These are phyloP conservation scores for Solanum virginianum DNA, from an alignment of 257 asterid species.

Conservation along the genomic window DNA sequence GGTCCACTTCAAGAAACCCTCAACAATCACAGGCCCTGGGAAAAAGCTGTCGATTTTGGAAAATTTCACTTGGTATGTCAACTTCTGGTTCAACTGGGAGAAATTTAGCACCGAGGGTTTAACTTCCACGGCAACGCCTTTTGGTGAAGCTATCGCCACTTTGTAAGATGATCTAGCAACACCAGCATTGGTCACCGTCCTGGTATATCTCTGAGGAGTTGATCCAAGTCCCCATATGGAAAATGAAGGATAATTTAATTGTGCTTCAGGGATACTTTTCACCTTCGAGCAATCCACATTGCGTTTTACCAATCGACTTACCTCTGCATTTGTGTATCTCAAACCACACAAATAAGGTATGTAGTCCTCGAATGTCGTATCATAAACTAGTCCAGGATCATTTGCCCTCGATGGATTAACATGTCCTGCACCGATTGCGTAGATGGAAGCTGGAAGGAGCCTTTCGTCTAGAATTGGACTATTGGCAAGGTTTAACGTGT, in stretches of 20 bases:
- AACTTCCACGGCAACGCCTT: constrained; percentile 8
- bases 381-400: constrained; percentile 44
- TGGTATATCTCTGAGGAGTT: constrained; percentile 11
- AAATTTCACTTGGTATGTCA: constrained; percentile 23
- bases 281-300: constrained; percentile 11
- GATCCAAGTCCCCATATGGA: background rate
- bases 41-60: background rate
- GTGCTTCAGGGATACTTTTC: constrained; percentile 12
- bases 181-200: constrained; percentile 35
- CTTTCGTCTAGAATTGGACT: constrained; percentile 20
- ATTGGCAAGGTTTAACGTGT: constrained; percentile 7
- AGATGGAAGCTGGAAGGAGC: constrained; percentile 13
- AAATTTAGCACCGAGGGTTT: constrained; percentile 13
- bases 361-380: constrained; percentile 28
- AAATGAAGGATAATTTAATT: constrained; percentile 8
- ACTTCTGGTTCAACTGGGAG: constrained; percentile 7
- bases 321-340: constrained; percentile 16
- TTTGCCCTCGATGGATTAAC: constrained; percentile 30
- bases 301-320: background rate
- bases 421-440: constrained; percentile 37
- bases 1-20: constrained; percentile 33
- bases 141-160: constrained; percentile 9
- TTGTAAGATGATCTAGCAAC: constrained; percentile 14
- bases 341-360: constrained; percentile 35
- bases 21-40: background rate